Base-by-base conservation (phyloP, 768 basidiomycete species). In the Russula abietina region DNA sequence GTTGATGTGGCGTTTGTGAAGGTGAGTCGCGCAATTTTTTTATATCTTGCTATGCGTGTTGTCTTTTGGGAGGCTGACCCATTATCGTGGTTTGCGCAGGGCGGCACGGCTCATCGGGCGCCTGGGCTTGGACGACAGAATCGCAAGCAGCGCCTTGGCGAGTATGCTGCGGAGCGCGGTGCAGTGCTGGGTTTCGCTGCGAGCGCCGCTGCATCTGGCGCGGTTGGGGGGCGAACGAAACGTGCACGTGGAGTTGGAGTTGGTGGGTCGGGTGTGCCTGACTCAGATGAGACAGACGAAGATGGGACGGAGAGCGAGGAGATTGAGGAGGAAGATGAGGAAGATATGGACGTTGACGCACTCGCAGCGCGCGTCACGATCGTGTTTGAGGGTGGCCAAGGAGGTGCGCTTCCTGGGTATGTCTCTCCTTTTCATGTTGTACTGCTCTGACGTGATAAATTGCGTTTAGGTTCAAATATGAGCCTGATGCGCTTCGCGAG, bases 61-160 rank as follows among this genome's bases (percentile, higher is more conserved):
- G 33, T 33, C 16, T 36, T 36, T 14, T 11, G 32, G 51, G n/a
- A 30, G 28, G 51, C 14, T 52, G 51, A 52, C 51, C 1, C n/a
- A 28, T 12, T 16, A 30, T 17, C 12, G 33, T 33, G 33, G 38
- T 26, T 46, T 41, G 24, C 36, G 19, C 63, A 87, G 87, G 77
- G 77, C 61, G 79, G 78, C 39, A 79, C 81, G 16, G 81, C 81
- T 32, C 80, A 79, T 46, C 74, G 76, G n/a, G 81, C 81, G n/a
- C 74, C 83, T 10, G 65, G 63, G n/a, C 63, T 67, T 12, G 81
- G 84, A 43, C 71, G 78, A 3, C 81, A 83, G 9, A 89, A 85
- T 61, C 84, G 88, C 39, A 70, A 80, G 6, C 88, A 90, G 70
- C 79, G 89, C 2, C 73, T 91, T 19, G 72, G 77, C 7, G 89